A percentile compares a stretch with the other conserved stretches of the same genome.
Evolutionary conservation across 495 filamentous ascomycete genomes (phyloP).

Genomic region (Annulohypoxylon maeteangense): DNA sequence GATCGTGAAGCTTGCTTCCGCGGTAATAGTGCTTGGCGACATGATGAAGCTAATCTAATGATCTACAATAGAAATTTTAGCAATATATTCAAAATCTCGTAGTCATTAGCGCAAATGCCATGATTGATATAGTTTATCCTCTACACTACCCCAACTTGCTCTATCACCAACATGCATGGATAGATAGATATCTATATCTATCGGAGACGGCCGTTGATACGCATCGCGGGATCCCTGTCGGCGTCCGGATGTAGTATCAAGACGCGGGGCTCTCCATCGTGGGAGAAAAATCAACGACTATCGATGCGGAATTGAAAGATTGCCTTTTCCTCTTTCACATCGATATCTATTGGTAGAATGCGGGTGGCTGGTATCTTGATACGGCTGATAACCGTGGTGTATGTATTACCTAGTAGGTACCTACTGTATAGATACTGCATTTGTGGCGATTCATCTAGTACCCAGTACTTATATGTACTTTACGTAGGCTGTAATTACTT

Average conservation of each 20-base stretch:
- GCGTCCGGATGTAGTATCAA: slow-evolving; percentile 17
- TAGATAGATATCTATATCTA: slow-evolving; percentile 10
- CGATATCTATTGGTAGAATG: background rate
- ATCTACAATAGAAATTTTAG: background rate
- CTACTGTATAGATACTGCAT: background rate
- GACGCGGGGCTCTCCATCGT: slow-evolving; percentile 9
- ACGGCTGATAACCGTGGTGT: background rate
- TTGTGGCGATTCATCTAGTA: background rate
- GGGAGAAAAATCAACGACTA: background rate
- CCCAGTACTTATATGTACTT: background rate
- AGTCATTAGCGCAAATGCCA: background rate
- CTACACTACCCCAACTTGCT: background rate
- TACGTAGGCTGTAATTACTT: too few species aligned
- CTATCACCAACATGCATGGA: slow-evolving; percentile 28
- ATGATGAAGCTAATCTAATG: slow-evolving; percentile 5
- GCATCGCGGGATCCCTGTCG: slow-evolving; percentile 14
- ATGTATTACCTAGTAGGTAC: slow-evolving; percentile 9
- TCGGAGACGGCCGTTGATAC: slow-evolving; percentile 39
- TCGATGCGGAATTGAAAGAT: background rate
- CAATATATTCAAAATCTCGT: background rate
- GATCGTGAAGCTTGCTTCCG: slow-evolving; percentile 36
- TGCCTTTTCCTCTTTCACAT: background rate
- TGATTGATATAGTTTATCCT: slow-evolving; percentile 18
- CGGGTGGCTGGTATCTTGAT: slow-evolving; percentile 5
- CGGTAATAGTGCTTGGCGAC: slow-evolving; percentile 27